Percentiles rank a stretch among this genome's conserved stretches.
These are phyloP conservation scores for Neckera pumila DNA, from an alignment of 225 moss, liverwort and hornwort genomes.

Conservation along the genomic window DNA sequence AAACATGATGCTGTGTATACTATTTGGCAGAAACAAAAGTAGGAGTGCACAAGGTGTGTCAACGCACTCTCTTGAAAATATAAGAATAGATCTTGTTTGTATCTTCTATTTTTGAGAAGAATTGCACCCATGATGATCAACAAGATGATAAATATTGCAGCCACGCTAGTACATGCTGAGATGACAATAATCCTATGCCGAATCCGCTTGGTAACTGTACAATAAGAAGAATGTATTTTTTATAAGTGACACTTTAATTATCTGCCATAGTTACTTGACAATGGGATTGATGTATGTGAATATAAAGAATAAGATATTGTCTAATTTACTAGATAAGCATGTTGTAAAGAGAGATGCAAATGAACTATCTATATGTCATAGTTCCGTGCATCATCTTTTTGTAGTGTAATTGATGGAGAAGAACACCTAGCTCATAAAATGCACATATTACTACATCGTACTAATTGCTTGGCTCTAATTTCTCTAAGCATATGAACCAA, in stretches of 20 bases:
- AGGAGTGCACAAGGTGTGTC: not conserved
- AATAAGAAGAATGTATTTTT: not conserved
- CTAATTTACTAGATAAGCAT: not conserved
- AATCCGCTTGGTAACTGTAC: not conserved
- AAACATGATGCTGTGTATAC: not conserved
- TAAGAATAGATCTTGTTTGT: rapidly evolving
- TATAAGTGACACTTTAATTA: no score
- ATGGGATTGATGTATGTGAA: not conserved
- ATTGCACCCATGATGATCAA: not conserved
- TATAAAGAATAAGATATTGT: not conserved
- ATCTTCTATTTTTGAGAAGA: not conserved
- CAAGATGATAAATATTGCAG: not conserved
- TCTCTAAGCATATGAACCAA: rapidly evolving
- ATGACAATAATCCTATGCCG: rapidly evolving
- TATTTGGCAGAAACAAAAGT: not conserved
- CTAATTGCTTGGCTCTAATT: not conserved
- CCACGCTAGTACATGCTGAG: not conserved
- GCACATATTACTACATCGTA: rapidly evolving
- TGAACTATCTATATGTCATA: not conserved
- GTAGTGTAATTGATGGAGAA: not conserved
- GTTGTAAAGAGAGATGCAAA: not conserved
- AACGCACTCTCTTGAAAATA: not conserved
- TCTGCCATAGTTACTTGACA: no score
- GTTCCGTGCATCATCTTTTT: rapidly evolving
- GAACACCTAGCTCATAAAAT: not conserved